Base-by-base conservation (phyloP, 306 rosid species). In the Rosa lucieae region DNA sequence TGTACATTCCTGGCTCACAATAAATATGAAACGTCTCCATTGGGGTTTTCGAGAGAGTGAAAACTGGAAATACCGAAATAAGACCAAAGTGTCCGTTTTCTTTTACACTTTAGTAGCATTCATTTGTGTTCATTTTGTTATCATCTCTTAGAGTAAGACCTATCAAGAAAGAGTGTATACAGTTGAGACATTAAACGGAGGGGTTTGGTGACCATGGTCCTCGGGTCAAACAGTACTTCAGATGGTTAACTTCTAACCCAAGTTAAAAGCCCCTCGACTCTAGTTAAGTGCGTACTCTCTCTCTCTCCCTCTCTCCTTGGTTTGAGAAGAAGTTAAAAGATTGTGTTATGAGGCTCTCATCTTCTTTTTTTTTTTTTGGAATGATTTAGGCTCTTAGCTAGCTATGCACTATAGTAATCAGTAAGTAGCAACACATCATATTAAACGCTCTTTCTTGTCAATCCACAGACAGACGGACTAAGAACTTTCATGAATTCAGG, bases 391-490 rank as follows among this genome's bases (percentile, higher is more conserved):
- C 73, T 48, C 66, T 51, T 2, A 21, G 67, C 67, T 11, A 72
- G 75, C 42, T 73, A 83, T 81, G 90, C 85, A 86, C 83, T 75
- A 81, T 37, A 81, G 81, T 29, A 29, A 29, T 1, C 1, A 29
- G 32, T 48, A 78, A 84, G 83, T 67, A 47, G 81, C 85, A 85
- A 77, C 85, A 80, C 89, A 83, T 85, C 91, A 85, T 89, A 87
- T 88, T 56, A 65, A 75, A 75, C 75, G 84, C 85, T 68, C 91
- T 85, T 86, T 86, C 90, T 87, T 89, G 94, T 89, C 94, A 78
- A 82, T 90, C 82, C 74, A 80, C 82, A 84, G 84, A 84, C 85
- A 77, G 90, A 89, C 96, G 86, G 86, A 89, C 92, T 82, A 68
- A 78, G 87, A 56, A 77, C 76, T 79, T 85, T 89, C 82, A 82